These are phyloP conservation scores for Solanum chmielewskii DNA, from an alignment of 257 asterid species.

Conservation along the genomic window DNA sequence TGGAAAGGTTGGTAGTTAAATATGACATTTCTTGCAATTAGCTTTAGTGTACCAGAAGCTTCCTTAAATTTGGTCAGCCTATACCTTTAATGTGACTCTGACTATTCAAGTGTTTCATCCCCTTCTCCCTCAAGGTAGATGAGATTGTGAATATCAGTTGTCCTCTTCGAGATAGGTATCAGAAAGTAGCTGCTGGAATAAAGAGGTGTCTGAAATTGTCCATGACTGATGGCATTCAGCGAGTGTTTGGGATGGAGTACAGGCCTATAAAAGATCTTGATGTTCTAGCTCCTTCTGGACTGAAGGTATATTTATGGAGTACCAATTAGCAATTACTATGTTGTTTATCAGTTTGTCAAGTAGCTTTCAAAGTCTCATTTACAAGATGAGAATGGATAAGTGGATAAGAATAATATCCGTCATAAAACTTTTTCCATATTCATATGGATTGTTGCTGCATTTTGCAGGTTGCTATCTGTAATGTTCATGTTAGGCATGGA, in stretches of 20 bases:
- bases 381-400: neutral
- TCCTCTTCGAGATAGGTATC: slow-evolving; percentile 75
- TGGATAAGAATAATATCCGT: neutral
- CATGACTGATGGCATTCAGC: slow-evolving; percentile 91
- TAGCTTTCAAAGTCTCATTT: neutral
- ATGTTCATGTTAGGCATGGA: slow-evolving; percentile 79
- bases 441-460: neutral
- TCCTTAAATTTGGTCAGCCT: neutral
- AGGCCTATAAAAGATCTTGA: slow-evolving; percentile 80
- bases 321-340: neutral
- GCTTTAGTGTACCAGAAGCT: neutral
- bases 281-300: slow-evolving; percentile 63
- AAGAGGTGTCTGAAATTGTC: slow-evolving; percentile 90
- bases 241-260: slow-evolving; percentile 94
- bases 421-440: neutral
- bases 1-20: neutral
- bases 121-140: slow-evolving; percentile 51
- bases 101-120: neutral
- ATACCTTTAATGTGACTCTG: neutral
- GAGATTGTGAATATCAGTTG: slow-evolving; percentile 80
- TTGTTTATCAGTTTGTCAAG: neutral
- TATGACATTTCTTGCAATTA: neutral
- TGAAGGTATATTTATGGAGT: slow-evolving; percentile 42
- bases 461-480: slow-evolving; percentile 61
- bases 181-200: slow-evolving; percentile 58